Percentiles rank a stretch among this genome's conserved stretches.
Evolutionary conservation across 2,329 filamentous ascomycete genomes (phyloP).

Genomic region (Fusarium aywerte): DNA sequence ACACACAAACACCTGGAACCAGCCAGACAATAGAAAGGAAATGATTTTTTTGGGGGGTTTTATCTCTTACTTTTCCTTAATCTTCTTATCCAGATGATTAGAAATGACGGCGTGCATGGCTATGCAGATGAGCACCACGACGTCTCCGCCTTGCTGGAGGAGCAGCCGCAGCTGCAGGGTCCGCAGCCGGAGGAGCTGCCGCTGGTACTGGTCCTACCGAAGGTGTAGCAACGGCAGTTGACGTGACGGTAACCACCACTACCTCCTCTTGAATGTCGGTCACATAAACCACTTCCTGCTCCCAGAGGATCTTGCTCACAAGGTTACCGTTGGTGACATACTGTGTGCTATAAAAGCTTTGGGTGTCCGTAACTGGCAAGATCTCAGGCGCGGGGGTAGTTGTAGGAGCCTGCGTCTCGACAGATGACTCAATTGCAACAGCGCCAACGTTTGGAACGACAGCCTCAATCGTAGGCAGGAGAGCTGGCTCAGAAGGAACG

Average conservation of each 20-base stretch:
- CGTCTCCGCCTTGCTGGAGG: constrained; percentile 40
- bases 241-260: constrained; percentile 54
- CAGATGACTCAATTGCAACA: constrained; percentile 18
- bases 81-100: constrained; percentile 32
- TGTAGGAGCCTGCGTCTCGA: constrained; percentile 15
- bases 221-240: constrained; percentile 41
- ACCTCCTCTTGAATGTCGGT: constrained; percentile 57
- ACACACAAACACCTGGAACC: constrained; percentile 51
- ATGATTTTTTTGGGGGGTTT: constrained; percentile 24
- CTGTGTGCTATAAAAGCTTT: constrained; percentile 60
- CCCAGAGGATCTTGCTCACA: constrained; percentile 68
- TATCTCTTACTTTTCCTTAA: constrained; percentile 15
- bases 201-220: constrained; percentile 17
- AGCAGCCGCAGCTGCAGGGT: background rate
- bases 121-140: constrained; percentile 52
- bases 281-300: constrained; percentile 65
- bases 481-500: constrained; percentile 8
- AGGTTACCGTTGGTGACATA: constrained; percentile 61
- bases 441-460: constrained; percentile 12
- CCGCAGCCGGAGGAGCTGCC: background rate
- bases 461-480: constrained; percentile 20
- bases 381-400: constrained; percentile 45
- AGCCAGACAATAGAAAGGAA: constrained; percentile 48
- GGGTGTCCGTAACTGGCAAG: constrained; percentile 47
- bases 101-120: constrained; percentile 48